Base-by-base conservation (phyloP, 2,329 filamentous ascomycete species). In the Pochonia chlamydosporia region DNA sequence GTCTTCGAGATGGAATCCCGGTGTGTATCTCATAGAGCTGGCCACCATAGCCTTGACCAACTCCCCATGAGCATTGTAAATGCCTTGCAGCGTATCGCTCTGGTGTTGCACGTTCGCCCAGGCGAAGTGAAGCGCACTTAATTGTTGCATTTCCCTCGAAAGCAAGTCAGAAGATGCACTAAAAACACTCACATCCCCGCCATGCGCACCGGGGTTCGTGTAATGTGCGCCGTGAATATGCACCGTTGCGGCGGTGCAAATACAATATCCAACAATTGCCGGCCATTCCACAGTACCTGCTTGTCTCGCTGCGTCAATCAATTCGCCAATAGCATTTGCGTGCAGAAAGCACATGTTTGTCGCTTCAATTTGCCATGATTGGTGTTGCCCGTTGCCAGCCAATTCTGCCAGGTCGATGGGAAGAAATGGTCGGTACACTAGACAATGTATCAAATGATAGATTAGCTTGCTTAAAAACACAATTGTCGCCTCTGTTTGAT, bases 291-390 rank as follows among this genome's bases (percentile, higher is more conserved):
- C 81, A 3, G 85, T 79, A 2, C 81, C 78, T 2, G 84, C 82
- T 54, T 85, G 85, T 52, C 84, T 85, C 2, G 87, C 87, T 14
- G 91, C 78, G 60, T 92, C 86, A 4, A 90, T 84, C 3, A 95
- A 70, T 59, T 95, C 89, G 1, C 87, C 83, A 44, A 95, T 91
- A 5, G 89, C 88, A 59, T 95, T 95, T 5, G 89, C 89, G 55
- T 95, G 89, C 16, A 91, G 70, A 62, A 82, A 93, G 64, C 89
- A 95, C 61, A 92, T 76, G 58, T 93, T 92, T 0, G 89, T 95
- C 0, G 89, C 88, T 62, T 95, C 88, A 41, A 95, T 92, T 61
- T 95, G 89, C 89, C 89, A 95, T 24, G 87, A 91, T 61, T 95
- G 89, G 55, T 95, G 87, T 58, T 95, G 89, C 1, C 87, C 87